Conservation (phyloP, 768 basidiomycete genomes). For the Crepidotus variabilis region DNA sequence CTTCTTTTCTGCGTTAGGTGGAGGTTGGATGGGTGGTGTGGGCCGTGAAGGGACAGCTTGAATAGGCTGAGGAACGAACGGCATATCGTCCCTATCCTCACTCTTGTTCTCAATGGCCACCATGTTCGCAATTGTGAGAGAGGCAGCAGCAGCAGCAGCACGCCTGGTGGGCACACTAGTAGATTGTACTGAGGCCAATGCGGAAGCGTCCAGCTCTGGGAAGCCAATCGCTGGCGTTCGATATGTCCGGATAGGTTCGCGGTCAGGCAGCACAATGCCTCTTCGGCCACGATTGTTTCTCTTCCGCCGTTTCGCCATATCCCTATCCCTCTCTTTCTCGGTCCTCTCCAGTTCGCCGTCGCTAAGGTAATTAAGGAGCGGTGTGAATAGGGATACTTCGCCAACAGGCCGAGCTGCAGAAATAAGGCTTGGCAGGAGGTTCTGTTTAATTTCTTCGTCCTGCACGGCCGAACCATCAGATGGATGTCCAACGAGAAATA, state of each 20-base stretch:
- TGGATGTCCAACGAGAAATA: conserved; percentile 87
- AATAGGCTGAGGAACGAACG: conserved; percentile 45
- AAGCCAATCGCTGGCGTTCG: conserved; percentile 86
- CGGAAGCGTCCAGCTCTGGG: conserved; percentile 73
- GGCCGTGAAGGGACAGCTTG: conserved; percentile 31
- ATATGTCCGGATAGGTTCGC: conserved; percentile 88
- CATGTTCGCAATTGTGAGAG: conserved; percentile 85
- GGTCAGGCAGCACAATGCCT: conserved; percentile 84
- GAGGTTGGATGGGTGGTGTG: conserved; percentile 5
- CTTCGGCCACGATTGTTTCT: conserved; percentile 79
- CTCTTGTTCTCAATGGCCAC: conserved; percentile 86
- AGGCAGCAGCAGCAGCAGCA: conserved; percentile 84
- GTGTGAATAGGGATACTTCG: conserved; percentile 79
- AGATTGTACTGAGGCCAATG: conserved; percentile 60
- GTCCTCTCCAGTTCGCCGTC: conserved; percentile 85
- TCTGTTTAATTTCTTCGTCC: conserved; percentile 88
- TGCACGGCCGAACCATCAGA: conserved; percentile 73
- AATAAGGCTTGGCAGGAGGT: conserved; percentile 81
- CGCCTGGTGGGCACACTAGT: conserved; percentile 68
- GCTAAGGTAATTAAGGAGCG: conserved; percentile 83
- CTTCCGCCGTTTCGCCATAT: conserved; percentile 80
- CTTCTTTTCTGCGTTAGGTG: conserved; percentile 35
- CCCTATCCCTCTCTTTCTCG: conserved; percentile 94
- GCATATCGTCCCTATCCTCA: conserved; percentile 23
- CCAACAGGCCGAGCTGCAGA: conserved; percentile 71